Base-by-base conservation (phyloP, 805 yeast genomes). In the Yamadazyma phyllophila region DNA sequence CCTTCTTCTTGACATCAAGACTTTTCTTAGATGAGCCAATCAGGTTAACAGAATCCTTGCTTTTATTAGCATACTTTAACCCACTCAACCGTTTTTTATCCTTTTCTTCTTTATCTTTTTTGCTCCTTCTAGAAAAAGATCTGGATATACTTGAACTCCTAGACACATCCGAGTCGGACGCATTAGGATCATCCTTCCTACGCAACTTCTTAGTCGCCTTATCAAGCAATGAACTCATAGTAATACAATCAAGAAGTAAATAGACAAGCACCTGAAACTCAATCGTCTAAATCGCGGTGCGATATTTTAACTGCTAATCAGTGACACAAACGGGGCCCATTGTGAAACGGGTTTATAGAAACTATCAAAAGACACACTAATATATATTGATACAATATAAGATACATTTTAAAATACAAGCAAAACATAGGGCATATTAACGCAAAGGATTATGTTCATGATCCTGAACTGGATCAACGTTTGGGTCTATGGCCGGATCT, bases 401-500 rank as follows among this genome's bases (percentile, higher is more conserved):
- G 31, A 24, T 35, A 35, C 38, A 35, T 35, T 35, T 16, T 31
- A 31, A 37, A 36, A 20, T 34, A 42, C 40, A 34, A 33, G 26
- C 31, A 27, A 41, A 14, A n/a, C 14, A 13, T 27, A 6, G 16
- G 31, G 13, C 24, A 32, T 31, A 17, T 42, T 26, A 43, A 15
- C 46, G 41, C 38, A 43, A 26, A 31, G 35, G 45, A 30, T 39
- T 15, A 24, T 43, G 46, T 13, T 36, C 41, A 17, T 43, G 46
- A 24, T 43, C 73, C 52, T 64, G 73, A 39, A 68, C 74, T 3
- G 74, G 73, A 52, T 69, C 74, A 34, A 71, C 74, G 49, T 68
- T 70, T 8, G 75, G 73, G 50, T 71, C 76, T 46, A 71, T 69
- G 41, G 65, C 63, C n/a, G 74, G 67, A 51, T 70, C 76, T 33